Conservation (phyloP, 192 early-diverging fungal species). For the Glomus cerebriforme region DNA sequence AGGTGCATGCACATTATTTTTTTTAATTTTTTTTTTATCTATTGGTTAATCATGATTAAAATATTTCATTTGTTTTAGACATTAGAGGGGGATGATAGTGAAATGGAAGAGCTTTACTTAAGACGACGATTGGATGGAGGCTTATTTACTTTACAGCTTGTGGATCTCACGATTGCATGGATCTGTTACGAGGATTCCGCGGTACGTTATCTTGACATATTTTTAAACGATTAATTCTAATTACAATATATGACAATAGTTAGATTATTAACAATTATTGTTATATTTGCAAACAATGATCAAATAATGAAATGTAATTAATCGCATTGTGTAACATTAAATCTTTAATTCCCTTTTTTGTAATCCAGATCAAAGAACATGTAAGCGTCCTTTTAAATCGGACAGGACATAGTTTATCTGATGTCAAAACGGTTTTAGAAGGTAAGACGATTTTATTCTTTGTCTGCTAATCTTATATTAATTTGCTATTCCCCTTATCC, state of each 20-base stretch:
- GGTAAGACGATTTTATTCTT: conserved; percentile 35
- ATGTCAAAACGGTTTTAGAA: conserved; percentile 48
- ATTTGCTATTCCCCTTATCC: neutral
- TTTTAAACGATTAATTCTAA: conserved; percentile 16
- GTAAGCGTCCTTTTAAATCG: conserved; percentile 44
- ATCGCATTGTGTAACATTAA: neutral
- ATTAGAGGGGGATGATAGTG: conserved; percentile 54
- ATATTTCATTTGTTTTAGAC: neutral
- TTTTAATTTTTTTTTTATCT: conserved; percentile 8
- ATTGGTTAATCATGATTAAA: neutral
- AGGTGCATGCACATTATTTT: conserved; percentile 18
- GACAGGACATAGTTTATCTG: conserved; percentile 46
- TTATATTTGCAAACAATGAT: neutral
- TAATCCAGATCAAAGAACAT: conserved; percentile 39
- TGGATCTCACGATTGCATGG: conserved; percentile 70
- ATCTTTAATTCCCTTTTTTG: neutral
- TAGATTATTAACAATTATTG: neutral
- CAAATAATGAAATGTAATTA: neutral
- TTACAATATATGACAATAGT: neutral
- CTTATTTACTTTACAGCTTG: conserved; percentile 76
- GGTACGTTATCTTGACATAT: conserved; percentile 33
- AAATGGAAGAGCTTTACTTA: conserved; percentile 68
- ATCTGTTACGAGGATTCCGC: conserved; percentile 57
- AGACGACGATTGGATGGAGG: conserved; percentile 73
- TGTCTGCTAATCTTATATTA: neutral